Evolutionary conservation across 2,329 filamentous ascomycete genomes (phyloP).

Genomic region (Cordyceps pruinosa): DNA sequence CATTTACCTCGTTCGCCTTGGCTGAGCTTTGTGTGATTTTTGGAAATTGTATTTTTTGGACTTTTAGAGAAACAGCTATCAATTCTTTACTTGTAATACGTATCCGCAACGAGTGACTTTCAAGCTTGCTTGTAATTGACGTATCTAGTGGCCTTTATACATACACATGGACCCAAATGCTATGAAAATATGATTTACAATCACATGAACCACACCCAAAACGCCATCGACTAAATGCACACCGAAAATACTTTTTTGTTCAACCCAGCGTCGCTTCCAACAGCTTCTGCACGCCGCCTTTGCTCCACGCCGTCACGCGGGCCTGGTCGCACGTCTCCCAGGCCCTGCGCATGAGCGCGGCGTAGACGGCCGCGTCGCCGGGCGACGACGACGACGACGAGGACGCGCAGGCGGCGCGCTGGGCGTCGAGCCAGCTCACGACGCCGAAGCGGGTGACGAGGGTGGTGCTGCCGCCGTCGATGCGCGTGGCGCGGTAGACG

Average conservation of each 20-base stretch:
- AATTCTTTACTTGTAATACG: not conserved
- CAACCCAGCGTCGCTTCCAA: slow-evolving; percentile 14
- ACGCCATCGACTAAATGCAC: not conserved
- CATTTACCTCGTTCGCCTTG: not conserved
- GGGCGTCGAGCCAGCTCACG: slow-evolving; percentile 66
- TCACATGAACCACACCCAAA: not conserved
- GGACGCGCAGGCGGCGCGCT: slow-evolving; percentile 40
- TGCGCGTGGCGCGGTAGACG: slow-evolving; percentile 58
- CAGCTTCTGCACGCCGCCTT: slow-evolving; percentile 34
- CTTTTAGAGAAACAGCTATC: not conserved
- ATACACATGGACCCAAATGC: not conserved
- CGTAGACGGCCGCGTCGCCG: slow-evolving; percentile 44
- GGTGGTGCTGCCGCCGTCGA: slow-evolving; percentile 70
- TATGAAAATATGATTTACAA: not conserved
- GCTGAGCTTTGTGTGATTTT: not conserved
- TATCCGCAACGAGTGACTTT: too few species aligned
- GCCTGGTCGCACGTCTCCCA: slow-evolving; percentile 60
- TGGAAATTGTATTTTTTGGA: not conserved
- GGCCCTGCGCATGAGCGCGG: slow-evolving; percentile 49
- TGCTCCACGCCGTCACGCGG: slow-evolving; percentile 62
- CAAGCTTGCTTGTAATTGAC: too few species aligned
- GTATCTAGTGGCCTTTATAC: too few species aligned
- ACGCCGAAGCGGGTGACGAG: slow-evolving; percentile 70
- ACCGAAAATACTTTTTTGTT: not conserved
- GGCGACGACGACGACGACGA: too few species aligned